A percentile compares a stretch with the other conserved stretches of the same genome.
Conservation (phyloP, 345 rosid species). For the Excoecaria cochinchinensis region DNA sequence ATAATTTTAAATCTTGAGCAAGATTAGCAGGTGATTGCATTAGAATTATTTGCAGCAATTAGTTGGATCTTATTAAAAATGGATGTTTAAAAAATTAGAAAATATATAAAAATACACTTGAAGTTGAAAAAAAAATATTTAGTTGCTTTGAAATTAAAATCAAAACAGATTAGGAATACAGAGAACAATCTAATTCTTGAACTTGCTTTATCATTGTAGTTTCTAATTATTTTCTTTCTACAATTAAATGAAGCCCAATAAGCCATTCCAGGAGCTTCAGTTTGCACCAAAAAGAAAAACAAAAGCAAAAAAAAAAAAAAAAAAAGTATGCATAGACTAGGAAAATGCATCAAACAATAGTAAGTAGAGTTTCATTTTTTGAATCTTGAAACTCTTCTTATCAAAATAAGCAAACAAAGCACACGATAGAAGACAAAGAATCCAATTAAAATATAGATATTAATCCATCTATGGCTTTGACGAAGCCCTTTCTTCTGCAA, state of each 20-base stretch:
- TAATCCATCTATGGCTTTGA: conserved; percentile 68
- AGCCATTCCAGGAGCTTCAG: neutral
- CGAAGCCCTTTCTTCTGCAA: conserved; percentile 64
- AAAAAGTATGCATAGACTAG: neutral
- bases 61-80: no score
- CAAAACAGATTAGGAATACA: neutral
- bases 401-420: conserved; percentile 65
- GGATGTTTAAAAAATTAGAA: no score
- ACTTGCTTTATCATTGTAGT: neutral
- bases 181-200: neutral
- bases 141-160: no score
- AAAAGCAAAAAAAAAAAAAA: neutral
- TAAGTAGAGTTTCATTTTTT: conserved; percentile 41
- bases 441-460: conserved; percentile 67
- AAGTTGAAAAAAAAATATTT: no score
- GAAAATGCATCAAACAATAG: neutral
- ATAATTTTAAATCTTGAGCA: no score
- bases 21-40: no score
- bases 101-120: no score
- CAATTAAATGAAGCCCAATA: neutral
- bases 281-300: neutral
- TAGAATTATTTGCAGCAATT: no score
- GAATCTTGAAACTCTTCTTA: conserved; percentile 75
- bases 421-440: conserved; percentile 82
- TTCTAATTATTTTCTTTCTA: neutral